Base-by-base conservation (phyloP, 2,329 filamentous ascomycete genomes). In the Amesomyces nigricolor region DNA sequence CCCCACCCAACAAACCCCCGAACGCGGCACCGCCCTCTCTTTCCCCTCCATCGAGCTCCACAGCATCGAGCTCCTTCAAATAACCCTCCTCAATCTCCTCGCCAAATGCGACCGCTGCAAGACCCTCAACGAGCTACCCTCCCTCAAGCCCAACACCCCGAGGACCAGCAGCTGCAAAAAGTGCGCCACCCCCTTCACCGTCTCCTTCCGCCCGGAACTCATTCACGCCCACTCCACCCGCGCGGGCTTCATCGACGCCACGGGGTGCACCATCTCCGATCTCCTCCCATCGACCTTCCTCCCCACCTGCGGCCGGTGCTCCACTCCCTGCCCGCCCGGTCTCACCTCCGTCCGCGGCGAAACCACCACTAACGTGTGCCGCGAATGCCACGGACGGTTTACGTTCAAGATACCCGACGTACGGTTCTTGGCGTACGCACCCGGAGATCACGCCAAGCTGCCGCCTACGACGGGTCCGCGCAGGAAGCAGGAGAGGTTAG, bases 51-150 rank as follows among this genome's bases (percentile, higher is more conserved):
- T 94, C 56, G 88, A 92, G 64, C 78, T 95, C 2, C 80, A 89
- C 66, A 82, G 86, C 38, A 86, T 94, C 58, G 89, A 94, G 65
- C 71, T 94, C 2, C 75, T 95, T 8, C 83, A 91, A 62, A 71
- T 92, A 1, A 74, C 78, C 0, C 76, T 80, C 22, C 73, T 94
- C 32, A 84, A 81, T 56, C 74, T 94, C 59, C 86, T 80, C 3
- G 76, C 90, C 59, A 91, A 91, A 67, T 95, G 89, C 68, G 82
- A 85, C 51, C 81, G 89, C 38, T 95, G 89, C 76, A 91, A 86
- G 68, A 86, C 87, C 4, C 68, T 77, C 11, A 83, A 84, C 64
- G 89, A 94, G 59, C 72, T 91, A 40, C 81, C 81, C 7, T 82
- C 82, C 22, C 73, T 92, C 8, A 82, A 80, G 54, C 77, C 77